Evolutionary conservation across 2,329 filamentous ascomycete genomes (phyloP).

Genomic region (Microsporum audouinii): DNA sequence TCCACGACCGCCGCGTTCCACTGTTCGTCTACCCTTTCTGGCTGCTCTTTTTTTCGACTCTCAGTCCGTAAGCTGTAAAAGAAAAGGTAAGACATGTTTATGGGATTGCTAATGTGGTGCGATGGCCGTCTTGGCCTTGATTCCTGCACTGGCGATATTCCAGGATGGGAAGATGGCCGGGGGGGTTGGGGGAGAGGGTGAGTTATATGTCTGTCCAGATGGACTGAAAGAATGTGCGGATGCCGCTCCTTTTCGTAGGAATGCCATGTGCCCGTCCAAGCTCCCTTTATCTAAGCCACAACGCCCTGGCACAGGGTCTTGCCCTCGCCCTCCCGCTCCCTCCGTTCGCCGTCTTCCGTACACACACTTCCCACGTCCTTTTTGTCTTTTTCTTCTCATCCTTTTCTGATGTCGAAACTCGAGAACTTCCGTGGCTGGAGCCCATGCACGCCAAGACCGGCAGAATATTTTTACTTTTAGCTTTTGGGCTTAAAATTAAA

Average conservation of each 20-base stretch:
- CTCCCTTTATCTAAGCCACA: background rate
- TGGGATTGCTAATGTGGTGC: too few species aligned
- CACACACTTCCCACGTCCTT: background rate
- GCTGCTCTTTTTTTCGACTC: background rate
- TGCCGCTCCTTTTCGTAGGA: background rate
- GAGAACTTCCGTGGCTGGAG: background rate
- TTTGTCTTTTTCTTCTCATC: background rate
- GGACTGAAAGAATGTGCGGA: background rate
- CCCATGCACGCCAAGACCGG: constrained; percentile 1
- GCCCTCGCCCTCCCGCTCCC: background rate
- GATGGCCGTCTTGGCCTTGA: too few species aligned
- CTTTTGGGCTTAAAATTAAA: constrained; percentile 4
- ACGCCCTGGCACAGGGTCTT: too few species aligned
- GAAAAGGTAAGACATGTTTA: too few species aligned
- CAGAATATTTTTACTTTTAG: background rate
- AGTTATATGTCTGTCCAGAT: too few species aligned
- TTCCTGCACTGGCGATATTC: too few species aligned
- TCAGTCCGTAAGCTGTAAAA: background rate
- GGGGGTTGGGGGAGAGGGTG: too few species aligned
- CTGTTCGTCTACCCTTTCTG: background rate
- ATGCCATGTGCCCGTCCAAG: constrained; percentile 1
- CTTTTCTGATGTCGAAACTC: background rate
- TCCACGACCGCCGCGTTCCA: background rate
- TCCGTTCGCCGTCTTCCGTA: background rate
- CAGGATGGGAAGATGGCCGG: too few species aligned